phyloP scores from a whole-genome alignment of 169 alveolate genomes.

The Plasmodium fragile region DNA sequence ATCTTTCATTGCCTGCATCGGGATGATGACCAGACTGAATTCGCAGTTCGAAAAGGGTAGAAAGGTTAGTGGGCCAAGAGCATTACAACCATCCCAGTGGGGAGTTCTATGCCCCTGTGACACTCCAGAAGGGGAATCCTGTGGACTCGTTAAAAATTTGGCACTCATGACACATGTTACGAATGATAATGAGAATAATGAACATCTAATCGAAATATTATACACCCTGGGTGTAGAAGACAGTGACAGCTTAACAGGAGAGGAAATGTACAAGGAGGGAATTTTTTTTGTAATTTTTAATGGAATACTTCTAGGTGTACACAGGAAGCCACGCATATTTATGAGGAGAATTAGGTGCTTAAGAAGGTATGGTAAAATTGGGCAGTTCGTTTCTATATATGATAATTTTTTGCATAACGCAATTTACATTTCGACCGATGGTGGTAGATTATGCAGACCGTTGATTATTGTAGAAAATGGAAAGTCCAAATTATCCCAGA shows the following conservation, averaged over 20 bases:
- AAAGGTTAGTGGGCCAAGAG: constrained; percentile 98
- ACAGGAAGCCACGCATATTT: constrained; percentile 90
- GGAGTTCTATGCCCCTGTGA: constrained; percentile 99
- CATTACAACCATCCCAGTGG: constrained; percentile 99
- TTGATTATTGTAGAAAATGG: constrained; percentile 97
- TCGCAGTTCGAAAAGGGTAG: constrained; percentile 94
- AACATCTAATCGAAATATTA: constrained; percentile 79
- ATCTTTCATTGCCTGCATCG: constrained; percentile 95
- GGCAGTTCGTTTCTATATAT: constrained; percentile 97
- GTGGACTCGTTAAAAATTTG: constrained; percentile 98
- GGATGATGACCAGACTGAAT: constrained; percentile 93
- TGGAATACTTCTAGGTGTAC: constrained; percentile 96
- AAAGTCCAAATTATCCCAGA: constrained; percentile 84
- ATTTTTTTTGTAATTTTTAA: constrained; percentile 94
- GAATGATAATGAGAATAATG: constrained; percentile 93
- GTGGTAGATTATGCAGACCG: constrained; percentile 99
- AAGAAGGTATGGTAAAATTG: constrained; percentile 96
- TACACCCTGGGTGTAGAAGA: constrained; percentile 88
- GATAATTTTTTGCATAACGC: constrained; percentile 93
- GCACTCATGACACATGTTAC: constrained; percentile 99
- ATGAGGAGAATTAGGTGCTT: constrained; percentile 92
- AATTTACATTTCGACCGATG: constrained; percentile 98
- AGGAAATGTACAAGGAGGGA: constrained; percentile 81
- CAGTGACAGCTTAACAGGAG: constrained; percentile 81
- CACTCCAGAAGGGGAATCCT: constrained; percentile 99